Evolutionary conservation across 2,329 filamentous ascomycete genomes (phyloP), one percentile per base, ranked within the genome.

Genomic region (Alternaria gaisen): DNA sequence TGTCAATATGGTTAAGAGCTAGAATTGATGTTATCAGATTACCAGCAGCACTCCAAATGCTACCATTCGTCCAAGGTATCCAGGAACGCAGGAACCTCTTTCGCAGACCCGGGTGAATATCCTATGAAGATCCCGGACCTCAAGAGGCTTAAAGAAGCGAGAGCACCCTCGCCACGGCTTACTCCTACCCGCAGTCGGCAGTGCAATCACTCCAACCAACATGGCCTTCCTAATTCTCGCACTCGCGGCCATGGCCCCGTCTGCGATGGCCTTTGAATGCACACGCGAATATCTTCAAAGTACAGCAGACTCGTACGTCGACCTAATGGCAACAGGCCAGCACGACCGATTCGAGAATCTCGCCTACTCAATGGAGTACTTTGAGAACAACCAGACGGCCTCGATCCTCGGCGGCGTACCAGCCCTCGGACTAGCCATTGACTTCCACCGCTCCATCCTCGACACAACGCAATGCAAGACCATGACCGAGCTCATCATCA

Each of bases 401-500:
- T 56, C 61, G 12, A 66, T 71, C 14, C 44, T 62, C 24, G 64
- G 43, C 40, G 64, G 65, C 22, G 64, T 63, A 11, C 66, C 72
- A 18, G 58, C 68, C 14, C 59, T 63, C 18, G 61, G 67, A 28
- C 53, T 72, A 18, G 56, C 55, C 34, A 60, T 71, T 20, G 67
- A 68, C 46, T 40, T 61, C 40, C 68, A 64, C 11, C 65, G 60
- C 47, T 72, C 64, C 6, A 53, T 66, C 18, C 56, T 65, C 44
- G 71, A 74, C 51, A 66, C 68, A 1, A 60, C 53, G 6, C 65
- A 58, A 20, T 74, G 72, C 65, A 65, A 70, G n/a, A 71, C 70
- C 32, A 69, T 70, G 58, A 71, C 68, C 12, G 69, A 74, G 55
- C 57, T 73, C 44, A 67, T 73, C 44, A 62, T 66, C 10, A 63